Evolutionary conservation across 139 green algal species (phyloP).

Genomic region (Tetradesmus obliquus): DNA sequence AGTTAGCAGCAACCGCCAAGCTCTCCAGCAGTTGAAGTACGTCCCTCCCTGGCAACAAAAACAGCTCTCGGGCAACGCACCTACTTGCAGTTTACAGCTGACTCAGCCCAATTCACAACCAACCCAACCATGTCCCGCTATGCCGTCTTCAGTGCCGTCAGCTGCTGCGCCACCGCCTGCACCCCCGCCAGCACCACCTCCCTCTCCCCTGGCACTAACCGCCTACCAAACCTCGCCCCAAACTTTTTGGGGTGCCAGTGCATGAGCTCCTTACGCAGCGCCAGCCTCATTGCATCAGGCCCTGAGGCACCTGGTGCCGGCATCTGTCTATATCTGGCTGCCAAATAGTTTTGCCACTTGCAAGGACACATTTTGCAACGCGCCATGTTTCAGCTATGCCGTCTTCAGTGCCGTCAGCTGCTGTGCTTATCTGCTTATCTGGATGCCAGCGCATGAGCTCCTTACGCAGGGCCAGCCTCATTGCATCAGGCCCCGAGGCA

Average conservation of each 20-base stretch:
- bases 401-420: constrained; percentile 51
- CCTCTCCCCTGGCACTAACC: constrained; percentile 47
- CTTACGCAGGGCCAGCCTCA: constrained; percentile 50
- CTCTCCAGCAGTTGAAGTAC: too few relatives aligned
- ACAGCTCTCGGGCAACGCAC: too few relatives aligned
- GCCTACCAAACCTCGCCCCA: constrained; percentile 49
- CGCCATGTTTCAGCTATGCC: too few relatives aligned
- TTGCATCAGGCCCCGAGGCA: constrained; percentile 23
- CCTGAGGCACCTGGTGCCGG: constrained; percentile 12
- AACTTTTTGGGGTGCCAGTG: constrained; percentile 78
- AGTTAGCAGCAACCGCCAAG: too few relatives aligned
- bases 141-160: constrained; percentile 47
- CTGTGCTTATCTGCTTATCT: constrained; percentile 72
- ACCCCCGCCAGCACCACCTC: constrained; percentile 50
- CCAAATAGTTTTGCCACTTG: too few relatives aligned
- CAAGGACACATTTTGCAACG: too few relatives aligned
- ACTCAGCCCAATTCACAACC: too few relatives aligned
- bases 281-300: constrained; percentile 39
- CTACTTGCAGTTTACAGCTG: too few relatives aligned
- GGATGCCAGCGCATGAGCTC: constrained; percentile 75
- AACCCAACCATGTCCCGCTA: too few relatives aligned
- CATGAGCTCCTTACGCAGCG: constrained; percentile 63
- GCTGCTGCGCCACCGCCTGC: constrained; percentile 57
- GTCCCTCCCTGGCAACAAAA: too few relatives aligned
- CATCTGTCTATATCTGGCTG: too few relatives aligned